A percentile compares a stretch with the other conserved stretches of the same genome.
Conservation (phyloP, 1,139 yeast species). For the Lodderomyces elongisporus region DNA sequence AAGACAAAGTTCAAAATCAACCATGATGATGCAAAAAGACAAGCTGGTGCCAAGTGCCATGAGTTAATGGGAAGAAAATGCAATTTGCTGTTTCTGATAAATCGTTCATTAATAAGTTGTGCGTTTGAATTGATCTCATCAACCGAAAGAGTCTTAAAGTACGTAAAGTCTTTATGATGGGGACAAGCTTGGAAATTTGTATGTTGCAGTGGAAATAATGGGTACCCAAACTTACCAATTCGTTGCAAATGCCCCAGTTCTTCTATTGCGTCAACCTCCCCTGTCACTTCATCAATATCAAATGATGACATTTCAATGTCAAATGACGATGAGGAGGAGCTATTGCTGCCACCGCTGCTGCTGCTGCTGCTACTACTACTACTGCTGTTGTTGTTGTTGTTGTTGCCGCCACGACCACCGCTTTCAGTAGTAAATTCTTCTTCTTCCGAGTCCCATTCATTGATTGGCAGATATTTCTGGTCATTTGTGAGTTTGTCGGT, state of each 20-base stretch:
- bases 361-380: neutral
- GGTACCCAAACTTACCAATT: neutral
- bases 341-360: neutral
- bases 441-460: too few species aligned
- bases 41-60: conserved; percentile 24
- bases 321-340: conserved; percentile 3
- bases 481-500: neutral
- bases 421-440: neutral
- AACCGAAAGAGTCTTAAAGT: conserved; percentile 6
- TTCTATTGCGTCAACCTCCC: too few species aligned
- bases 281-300: conserved; percentile 3
- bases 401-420: neutral
- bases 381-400: conserved; percentile 2
- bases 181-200: conserved; percentile 8
- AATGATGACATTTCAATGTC: conserved; percentile 9
- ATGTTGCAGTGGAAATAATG: conserved; percentile 3
- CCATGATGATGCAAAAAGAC: conserved; percentile 34
- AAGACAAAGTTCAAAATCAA: conserved; percentile 36
- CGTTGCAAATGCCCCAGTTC: too few species aligned
- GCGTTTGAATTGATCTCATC: conserved; percentile 7
- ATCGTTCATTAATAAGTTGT: conserved; percentile 9
- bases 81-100: conserved; percentile 2
- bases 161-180: conserved; percentile 4
- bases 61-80: conserved; percentile 14
- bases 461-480: neutral